Evolutionary conservation across 108 stramenopile species (phyloP), one percentile per base, ranked within the genome.

Genomic region (Phaeodactylum tricornutum): DNA sequence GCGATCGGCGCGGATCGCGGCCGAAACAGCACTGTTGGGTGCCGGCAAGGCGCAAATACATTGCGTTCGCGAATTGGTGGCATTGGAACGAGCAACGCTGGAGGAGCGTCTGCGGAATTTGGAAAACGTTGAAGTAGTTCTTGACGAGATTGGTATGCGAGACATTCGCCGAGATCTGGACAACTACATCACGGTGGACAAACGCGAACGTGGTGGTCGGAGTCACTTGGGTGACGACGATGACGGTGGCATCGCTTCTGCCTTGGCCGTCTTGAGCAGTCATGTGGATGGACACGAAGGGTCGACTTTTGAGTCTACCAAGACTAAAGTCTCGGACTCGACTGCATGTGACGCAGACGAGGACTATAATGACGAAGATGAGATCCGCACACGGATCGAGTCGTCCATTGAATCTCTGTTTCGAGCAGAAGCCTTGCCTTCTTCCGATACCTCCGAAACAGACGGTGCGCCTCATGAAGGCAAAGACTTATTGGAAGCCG

Each of bases 231-330:
- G 73, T 20, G 78, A 87, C n/a, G 65, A 82, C 19, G 85, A 87
- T 43, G 81, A 80, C 69, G 85, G 81, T 2, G 81, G 81, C 11
- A 54, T 83, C 14, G 85, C 85, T 15, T 62, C 80, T 12, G 85
- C 85, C 14, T 50, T 87, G 28, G 69, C 81, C n/a, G 68, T 75
- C 15, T 53, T 87, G 12, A 71, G 69, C 47, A 57, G 64, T 50
- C 81, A 77, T 37, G 51, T 26, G 9, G 66, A 77, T 22, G 74
- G 63, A 6, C 26, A 20, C 35, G 53, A 14, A 38, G 41, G 16
- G 9, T 25, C 29, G 50, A 65, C 7, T n/a, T 23, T 4, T 21
- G 24, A 26, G 25, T 20, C 44, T 26, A 21, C 44, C 3, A 45
- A 20, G 3, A 3, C 17, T 3, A 20, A 20, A 20, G 38, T 20